Percentiles rank a stretch among this genome's conserved stretches.
These are phyloP conservation scores for Plectosphaerella cucumerina DNA, from an alignment of 2,329 filamentous ascomycete species.

Conservation along the genomic window DNA sequence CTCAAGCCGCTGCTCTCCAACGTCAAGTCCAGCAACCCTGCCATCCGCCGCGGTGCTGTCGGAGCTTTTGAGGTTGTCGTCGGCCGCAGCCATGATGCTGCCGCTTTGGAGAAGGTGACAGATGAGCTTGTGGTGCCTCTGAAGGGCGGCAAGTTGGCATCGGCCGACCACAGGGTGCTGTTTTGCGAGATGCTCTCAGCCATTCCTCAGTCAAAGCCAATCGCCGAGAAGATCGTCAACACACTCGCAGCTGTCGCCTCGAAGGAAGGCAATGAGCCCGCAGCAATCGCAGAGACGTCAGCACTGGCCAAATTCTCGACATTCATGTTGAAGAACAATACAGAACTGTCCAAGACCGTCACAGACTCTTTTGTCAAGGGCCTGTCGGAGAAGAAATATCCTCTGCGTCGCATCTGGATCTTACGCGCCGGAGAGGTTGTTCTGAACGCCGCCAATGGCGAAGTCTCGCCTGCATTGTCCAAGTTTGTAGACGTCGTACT, in stretches of 20 bases:
- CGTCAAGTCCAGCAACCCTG: conserved; percentile 81
- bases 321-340: conserved; percentile 56
- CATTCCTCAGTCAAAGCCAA: conserved; percentile 54
- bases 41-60: conserved; percentile 71
- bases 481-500: conserved; percentile 50
- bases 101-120: conserved; percentile 60
- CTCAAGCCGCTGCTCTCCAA: conserved; percentile 87
- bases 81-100: conserved; percentile 51
- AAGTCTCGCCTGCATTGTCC: conserved; percentile 27
- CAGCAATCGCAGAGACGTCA: conserved; percentile 70
- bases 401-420: conserved; percentile 76
- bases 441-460: conserved; percentile 30
- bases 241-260: conserved; percentile 64
- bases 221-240: conserved; percentile 63
- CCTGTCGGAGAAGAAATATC: conserved; percentile 76
- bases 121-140: conserved; percentile 77
- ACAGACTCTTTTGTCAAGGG: conserved; percentile 76
- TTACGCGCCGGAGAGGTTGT: conserved; percentile 69
- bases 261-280: conserved; percentile 87
- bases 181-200: conserved; percentile 76
- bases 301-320: conserved; percentile 64
- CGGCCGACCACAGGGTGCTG: conserved; percentile 77
- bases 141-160: conserved; percentile 78
- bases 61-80: conserved; percentile 71
- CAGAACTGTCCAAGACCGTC: conserved; percentile 60